phyloP scores from a whole-genome alignment of 139 green algal species.

The Volvox africanus region DNA sequence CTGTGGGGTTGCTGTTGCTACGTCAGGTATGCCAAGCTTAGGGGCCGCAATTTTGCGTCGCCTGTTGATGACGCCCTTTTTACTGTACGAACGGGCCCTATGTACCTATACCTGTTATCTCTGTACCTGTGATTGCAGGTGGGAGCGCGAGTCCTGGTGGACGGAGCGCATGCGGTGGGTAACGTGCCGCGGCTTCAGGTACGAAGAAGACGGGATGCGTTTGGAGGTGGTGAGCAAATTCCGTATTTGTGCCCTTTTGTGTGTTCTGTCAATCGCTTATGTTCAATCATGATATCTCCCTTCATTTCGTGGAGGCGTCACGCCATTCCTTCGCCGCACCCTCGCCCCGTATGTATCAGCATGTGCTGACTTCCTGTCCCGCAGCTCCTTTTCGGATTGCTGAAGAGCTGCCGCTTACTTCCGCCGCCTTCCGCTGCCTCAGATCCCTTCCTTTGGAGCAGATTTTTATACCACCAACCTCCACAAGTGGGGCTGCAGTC shows the following conservation, averaged over 20 bases:
- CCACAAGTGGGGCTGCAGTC: conserved; percentile 70
- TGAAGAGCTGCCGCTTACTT: not conserved
- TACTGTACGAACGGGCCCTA: too few species aligned
- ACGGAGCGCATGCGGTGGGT: conserved; percentile 75
- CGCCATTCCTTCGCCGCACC: not conserved
- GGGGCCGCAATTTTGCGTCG: too few species aligned
- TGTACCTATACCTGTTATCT: too few species aligned
- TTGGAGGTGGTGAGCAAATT: too few species aligned
- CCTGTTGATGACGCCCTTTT: too few species aligned
- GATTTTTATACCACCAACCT: conserved; percentile 75
- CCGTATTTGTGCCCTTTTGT: too few species aligned
- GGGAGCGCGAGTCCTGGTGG: conserved; percentile 65
- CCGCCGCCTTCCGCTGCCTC: not conserved
- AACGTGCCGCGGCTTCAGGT: conserved; percentile 33
- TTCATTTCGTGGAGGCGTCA: not conserved
- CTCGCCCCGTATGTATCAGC: too few species aligned
- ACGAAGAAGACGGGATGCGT: not conserved
- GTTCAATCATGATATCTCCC: too few species aligned
- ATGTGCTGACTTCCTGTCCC: not conserved
- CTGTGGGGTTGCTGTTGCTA: too few species aligned
- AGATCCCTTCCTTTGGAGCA: conserved; percentile 56
- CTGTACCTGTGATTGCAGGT: conserved; percentile 26
- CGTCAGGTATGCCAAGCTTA: too few species aligned
- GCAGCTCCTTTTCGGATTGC: not conserved
- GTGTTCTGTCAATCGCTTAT: too few species aligned